Evolutionary conservation across 2,329 filamentous ascomycete genomes (phyloP).

Genomic region (Xylariaceae sp.): DNA sequence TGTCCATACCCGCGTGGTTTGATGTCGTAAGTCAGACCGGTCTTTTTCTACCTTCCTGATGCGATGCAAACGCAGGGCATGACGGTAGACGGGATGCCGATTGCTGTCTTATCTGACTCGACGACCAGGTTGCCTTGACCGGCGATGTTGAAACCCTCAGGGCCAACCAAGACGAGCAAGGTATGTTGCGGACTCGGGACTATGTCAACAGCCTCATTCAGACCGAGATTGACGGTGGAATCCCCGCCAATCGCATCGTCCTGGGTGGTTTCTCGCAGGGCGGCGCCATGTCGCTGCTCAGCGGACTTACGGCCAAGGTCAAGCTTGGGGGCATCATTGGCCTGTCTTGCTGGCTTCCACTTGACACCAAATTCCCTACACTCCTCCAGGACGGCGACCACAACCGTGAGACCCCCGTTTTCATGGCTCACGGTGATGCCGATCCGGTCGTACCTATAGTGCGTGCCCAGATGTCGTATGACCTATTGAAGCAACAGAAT

Average conservation of each 20-base stretch:
- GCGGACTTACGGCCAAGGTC: slow-evolving; percentile 66
- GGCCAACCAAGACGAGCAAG: slow-evolving; percentile 55
- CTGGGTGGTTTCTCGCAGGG: slow-evolving; percentile 84
- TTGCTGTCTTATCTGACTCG: slow-evolving; percentile 3
- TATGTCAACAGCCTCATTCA: slow-evolving; percentile 79
- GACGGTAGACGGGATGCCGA: neutral
- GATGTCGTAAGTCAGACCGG: slow-evolving; percentile 61
- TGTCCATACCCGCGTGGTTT: slow-evolving; percentile 84
- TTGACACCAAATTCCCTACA: slow-evolving; percentile 60
- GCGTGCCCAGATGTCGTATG: slow-evolving; percentile 64
- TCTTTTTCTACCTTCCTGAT: neutral
- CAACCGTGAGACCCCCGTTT: slow-evolving; percentile 75
- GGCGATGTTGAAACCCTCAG: slow-evolving; percentile 32
- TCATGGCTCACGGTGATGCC: slow-evolving; percentile 80
- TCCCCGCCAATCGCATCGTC: slow-evolving; percentile 77
- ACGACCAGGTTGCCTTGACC: slow-evolving; percentile 25
- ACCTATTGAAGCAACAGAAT: slow-evolving; percentile 64
- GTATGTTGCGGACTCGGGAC: slow-evolving; percentile 67
- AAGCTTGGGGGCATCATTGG: slow-evolving; percentile 87
- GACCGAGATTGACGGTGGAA: slow-evolving; percentile 73
- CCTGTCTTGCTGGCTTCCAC: slow-evolving; percentile 74
- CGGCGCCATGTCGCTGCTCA: slow-evolving; percentile 79
- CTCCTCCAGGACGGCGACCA: slow-evolving; percentile 49
- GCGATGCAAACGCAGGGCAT: neutral
- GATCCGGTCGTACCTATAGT: slow-evolving; percentile 69